Evolutionary conservation across 78 protist species (phyloP).

Genomic region (slime mould (Dictyostelium discoideum)): dicty_2.7 NC_007089.4:1467001-1467500

Average conservation of each 20-base stretch:
- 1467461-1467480: neutral
- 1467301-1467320: conserved; percentile 38
- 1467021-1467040: neutral
- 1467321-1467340: conserved; percentile 48
- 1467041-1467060: neutral
- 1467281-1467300: conserved; percentile 35
- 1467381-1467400: neutral
- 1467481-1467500: conserved; percentile 53
- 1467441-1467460: neutral
- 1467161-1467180: conserved; percentile 54
- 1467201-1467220: neutral
- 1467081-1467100: neutral
- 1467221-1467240: neutral
- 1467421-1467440: neutral
- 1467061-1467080: neutral
- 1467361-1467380: neutral
- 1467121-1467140: conserved; percentile 68
- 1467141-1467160: conserved; percentile 57
- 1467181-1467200: conserved; percentile 65
- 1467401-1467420: neutral
- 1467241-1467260: neutral
- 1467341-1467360: neutral
- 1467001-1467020: conserved; percentile 14
- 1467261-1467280: neutral
- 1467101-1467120: neutral